Evolutionary conservation across 2,329 filamentous ascomycete species (phyloP), one percentile per base, ranked within the genome.

Genomic region (Claviceps capensis): DNA sequence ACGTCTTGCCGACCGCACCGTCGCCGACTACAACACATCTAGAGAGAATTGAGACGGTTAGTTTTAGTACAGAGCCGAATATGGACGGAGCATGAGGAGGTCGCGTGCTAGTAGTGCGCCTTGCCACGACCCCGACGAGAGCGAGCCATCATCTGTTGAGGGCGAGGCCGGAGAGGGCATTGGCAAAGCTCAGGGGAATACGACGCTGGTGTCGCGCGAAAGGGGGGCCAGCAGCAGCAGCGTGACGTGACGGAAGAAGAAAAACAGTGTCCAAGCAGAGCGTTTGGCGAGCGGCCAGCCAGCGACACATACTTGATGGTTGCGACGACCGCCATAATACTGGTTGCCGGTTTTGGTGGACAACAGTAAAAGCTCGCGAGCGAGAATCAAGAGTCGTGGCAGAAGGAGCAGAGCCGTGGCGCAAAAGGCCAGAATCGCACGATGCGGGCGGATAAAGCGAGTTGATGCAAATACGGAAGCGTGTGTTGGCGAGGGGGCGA

Each of bases 11-110:
- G 62, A 98, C 93, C 60, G 93, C 93, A 90, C 93, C 93, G 72
- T 98, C 93, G 69, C 93, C 93, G 64, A 98, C 93, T 62, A 98
- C 93, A 65, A 98, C 93, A 74, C 93, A 98, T 74, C 93, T 98
- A 41, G 17, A 13, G 19, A 34, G 14, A 41, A 23, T 5, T 1
- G 8, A 22, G 3, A 30, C 40, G 7, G 30, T 45, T 13, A 50
- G 41, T 30, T 23, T 1, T 7, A 23, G 14, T 11, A 44, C 26
- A 23, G 48, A 26, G 9, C 37, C 26, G 4, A 16, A 22, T 11
- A 34, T 34, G 30, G 3, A 34, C 9, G 30, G 13, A 44, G 22
- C 26, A 19, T 36, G 38, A 17, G 37, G 11, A 5, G 17, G 13
- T 26, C 26, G 30, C n/a, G 9, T 38, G 40, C 48, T 41, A 17